Base-by-base conservation (phyloP, 768 basidiomycete species). In the Auriscalpium vulgare region DNA sequence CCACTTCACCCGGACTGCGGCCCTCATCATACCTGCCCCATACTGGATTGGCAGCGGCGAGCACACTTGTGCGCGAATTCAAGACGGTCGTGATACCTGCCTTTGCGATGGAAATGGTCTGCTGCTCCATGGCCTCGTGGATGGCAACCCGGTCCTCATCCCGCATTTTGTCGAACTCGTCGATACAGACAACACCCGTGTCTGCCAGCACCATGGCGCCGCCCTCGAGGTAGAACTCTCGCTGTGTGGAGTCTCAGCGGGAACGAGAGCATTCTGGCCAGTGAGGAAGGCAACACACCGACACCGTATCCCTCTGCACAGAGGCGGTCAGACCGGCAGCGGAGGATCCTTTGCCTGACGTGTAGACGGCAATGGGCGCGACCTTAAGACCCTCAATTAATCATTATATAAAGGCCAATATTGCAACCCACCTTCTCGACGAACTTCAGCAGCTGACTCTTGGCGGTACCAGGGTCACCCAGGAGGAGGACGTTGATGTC, bases 111-210 rank as follows among this genome's bases (percentile, higher is more conserved):
- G 97, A 98, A 63, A 99, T 98, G 0, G 97, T 99, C 66, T 98
- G 95, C 67, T 99, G 97, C 66, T 99, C 97, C 97, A 99, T 99
- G 13, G 95, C 97, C 74, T 98, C 97, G 71, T 98, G 97, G 57
- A 98, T 98, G 0, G 97, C 97, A 5, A 98, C 97, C 54, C 97
- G 85, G 69, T 99, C 97, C 71, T 98, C 95, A 63, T 99, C 97
- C 40, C 95, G 79, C 97, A 99, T 99, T 76, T 99, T 99, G 74
- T 99, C 97, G 64, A 99, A 99, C 69, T 99, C 97, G 64, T 99
- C 97, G 66, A 99, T 99, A 66, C 97, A 98, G 40, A 98, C 97
- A 13, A 99, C 95, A 34, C 97, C 97, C 11, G 91, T 91, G 68
- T 99, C 97, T 1, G 97, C 97, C 38, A 98, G 82, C 7, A 99